phyloP scores from a whole-genome alignment of 805 yeast species.

The Wickerhamiella spandovensis region DNA sequence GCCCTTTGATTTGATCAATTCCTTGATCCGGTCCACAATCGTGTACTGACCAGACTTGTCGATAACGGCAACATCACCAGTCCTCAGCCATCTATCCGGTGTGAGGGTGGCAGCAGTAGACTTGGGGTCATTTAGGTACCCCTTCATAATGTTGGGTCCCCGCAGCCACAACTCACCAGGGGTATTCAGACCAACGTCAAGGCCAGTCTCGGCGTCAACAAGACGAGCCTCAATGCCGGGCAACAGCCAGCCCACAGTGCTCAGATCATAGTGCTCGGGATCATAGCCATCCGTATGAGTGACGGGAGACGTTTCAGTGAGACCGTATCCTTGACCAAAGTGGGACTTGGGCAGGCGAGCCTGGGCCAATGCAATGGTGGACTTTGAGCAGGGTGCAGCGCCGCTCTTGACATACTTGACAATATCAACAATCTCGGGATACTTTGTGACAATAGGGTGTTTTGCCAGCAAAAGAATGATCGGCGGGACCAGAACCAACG shows the following conservation, averaged over 20 bases:
- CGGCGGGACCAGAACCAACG: slow-evolving; percentile 31
- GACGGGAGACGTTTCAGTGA: slow-evolving; percentile 54
- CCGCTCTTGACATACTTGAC: slow-evolving; percentile 27
- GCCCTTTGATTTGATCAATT: slow-evolving; percentile 55
- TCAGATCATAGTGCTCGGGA: slow-evolving; percentile 29
- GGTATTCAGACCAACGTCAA: slow-evolving; percentile 38
- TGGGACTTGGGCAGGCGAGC: slow-evolving; percentile 8
- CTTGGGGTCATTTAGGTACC: slow-evolving; percentile 36
- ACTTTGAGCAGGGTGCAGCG: slow-evolving; percentile 33
- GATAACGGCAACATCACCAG: slow-evolving; percentile 42
- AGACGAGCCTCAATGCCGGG: slow-evolving; percentile 40
- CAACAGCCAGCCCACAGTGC: slow-evolving; percentile 33
- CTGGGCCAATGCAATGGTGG: slow-evolving; percentile 8
- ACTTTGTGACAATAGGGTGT: slow-evolving; percentile 31
- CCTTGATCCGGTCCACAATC: slow-evolving; percentile 52
- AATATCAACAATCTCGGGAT: slow-evolving; percentile 29
- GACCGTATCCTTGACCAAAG: slow-evolving; percentile 29
- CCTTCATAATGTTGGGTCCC: slow-evolving; percentile 42
- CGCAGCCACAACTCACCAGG: slow-evolving; percentile 44
- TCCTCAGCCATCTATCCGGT: slow-evolving; percentile 39
- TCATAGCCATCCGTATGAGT: slow-evolving; percentile 28
- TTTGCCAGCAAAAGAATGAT: slow-evolving; percentile 34
- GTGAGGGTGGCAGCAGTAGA: slow-evolving; percentile 34
- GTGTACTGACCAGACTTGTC: slow-evolving; percentile 27
- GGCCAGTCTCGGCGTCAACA: slow-evolving; percentile 24